phyloP scores from a whole-genome alignment of 1,139 yeast genomes.

The Diutina scorzettiae region DNA sequence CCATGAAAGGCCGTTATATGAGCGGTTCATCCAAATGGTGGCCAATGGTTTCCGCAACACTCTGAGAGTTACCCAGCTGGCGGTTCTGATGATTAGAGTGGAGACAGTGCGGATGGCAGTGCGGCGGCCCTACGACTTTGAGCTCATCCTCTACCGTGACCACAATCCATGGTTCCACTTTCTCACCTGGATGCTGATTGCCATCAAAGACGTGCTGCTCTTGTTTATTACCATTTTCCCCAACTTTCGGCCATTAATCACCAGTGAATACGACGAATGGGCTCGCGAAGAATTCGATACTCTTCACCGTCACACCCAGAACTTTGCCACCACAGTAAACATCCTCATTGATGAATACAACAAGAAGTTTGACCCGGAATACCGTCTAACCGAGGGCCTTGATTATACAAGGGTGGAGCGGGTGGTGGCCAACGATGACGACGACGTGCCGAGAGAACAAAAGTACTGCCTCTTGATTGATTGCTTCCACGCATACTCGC shows the following conservation, averaged over 20 bases:
- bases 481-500: slow-evolving; percentile 1
- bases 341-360: background rate
- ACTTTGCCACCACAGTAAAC: background rate
- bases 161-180: background rate
- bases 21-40: background rate
- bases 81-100: background rate
- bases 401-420: background rate
- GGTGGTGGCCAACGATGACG: background rate
- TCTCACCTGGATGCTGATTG: background rate
- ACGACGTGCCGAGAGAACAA: background rate
- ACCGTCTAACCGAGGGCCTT: background rate
- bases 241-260: background rate
- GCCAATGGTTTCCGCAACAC: background rate
- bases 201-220: background rate
- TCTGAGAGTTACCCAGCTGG: background rate
- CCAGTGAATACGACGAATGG: background rate
- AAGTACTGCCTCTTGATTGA: slow-evolving; percentile 1
- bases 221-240: background rate
- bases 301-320: background rate
- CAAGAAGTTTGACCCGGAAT: background rate
- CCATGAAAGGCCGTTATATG: background rate
- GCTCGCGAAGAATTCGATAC: background rate
- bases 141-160: background rate
- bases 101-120: slow-evolving; percentile 2
- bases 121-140: background rate